Percentiles rank a stretch among this genome's conserved stretches.
phyloP scores from a whole-genome alignment of 2,329 filamentous ascomycete genomes.

The Phaeosphaeriaceae sp. region DNA sequence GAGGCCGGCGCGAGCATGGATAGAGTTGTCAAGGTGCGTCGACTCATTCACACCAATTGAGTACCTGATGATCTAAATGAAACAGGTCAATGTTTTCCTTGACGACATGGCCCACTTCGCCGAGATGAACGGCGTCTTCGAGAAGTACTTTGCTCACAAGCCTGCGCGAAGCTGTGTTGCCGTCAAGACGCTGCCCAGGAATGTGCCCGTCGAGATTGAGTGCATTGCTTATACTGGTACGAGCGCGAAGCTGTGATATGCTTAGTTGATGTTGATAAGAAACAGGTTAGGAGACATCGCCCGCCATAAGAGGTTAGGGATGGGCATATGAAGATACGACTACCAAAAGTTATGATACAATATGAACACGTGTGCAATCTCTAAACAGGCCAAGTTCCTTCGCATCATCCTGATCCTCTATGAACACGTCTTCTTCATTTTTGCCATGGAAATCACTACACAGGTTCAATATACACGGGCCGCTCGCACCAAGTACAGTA shows the following conservation, averaged over 20 bases:
- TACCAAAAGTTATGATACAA: slow-evolving; percentile 1
- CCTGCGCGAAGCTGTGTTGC: slow-evolving; percentile 89
- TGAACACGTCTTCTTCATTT: neutral
- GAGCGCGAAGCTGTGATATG: slow-evolving; percentile 27
- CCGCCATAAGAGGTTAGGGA: slow-evolving; percentile 2
- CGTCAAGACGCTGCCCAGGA: slow-evolving; percentile 86
- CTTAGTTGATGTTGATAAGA: slow-evolving; percentile 12
- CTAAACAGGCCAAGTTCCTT: no score
- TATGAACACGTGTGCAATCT: no score
- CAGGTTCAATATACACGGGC: slow-evolving; percentile 13
- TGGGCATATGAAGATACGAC: slow-evolving; percentile 13
- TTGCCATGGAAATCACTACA: no score
- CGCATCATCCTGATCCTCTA: no score
- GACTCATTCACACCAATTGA: neutral
- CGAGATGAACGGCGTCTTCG: slow-evolving; percentile 85
- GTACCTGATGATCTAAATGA: neutral
- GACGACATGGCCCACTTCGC: slow-evolving; percentile 90
- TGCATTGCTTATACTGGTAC: slow-evolving; percentile 69
- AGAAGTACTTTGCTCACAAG: slow-evolving; percentile 81
- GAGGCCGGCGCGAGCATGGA: slow-evolving; percentile 79
- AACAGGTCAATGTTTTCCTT: slow-evolving; percentile 74
- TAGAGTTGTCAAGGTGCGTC: slow-evolving; percentile 80
- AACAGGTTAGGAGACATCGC: slow-evolving; percentile 11
- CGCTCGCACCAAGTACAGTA: slow-evolving; percentile 23
- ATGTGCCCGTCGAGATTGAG: slow-evolving; percentile 89